Conservation (phyloP, 495 filamentous ascomycete genomes). For the Neurospora sp. region DNA sequence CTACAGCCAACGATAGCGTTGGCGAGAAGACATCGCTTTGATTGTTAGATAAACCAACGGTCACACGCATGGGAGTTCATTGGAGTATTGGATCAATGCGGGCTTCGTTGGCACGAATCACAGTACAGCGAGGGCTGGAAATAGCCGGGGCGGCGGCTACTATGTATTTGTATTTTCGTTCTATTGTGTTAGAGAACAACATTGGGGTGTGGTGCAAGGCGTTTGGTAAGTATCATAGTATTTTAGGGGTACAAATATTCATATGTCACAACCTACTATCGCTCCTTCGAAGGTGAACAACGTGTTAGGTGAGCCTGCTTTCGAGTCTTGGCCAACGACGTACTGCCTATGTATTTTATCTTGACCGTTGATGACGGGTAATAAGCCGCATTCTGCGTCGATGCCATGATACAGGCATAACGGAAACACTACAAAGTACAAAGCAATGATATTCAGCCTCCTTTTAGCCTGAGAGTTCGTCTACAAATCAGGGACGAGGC, state of each 20-base stretch:
- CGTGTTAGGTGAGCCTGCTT: background rate
- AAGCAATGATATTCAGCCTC: background rate
- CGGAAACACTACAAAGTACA: background rate
- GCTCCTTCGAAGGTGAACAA: background rate
- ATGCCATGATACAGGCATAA: background rate
- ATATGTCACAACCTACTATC: background rate
- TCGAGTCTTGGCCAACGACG: background rate
- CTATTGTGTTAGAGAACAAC: background rate
- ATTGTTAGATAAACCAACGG: background rate
- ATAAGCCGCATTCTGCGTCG: background rate
- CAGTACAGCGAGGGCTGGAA: background rate
- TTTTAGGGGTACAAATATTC: background rate
- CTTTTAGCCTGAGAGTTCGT: background rate
- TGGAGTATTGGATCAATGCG: background rate
- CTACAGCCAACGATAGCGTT: background rate
- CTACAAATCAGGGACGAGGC: background rate
- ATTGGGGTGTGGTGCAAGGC: background rate
- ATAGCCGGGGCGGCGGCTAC: background rate
- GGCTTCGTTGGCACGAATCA: background rate
- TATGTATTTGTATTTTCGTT: background rate
- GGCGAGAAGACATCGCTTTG: background rate
- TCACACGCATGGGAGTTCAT: background rate
- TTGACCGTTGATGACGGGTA: background rate
- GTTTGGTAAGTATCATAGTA: background rate
- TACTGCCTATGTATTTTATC: background rate